Base-by-base conservation (phyloP, 2,329 filamentous ascomycete species). In the Neopestalotiopsis rosae region DNA sequence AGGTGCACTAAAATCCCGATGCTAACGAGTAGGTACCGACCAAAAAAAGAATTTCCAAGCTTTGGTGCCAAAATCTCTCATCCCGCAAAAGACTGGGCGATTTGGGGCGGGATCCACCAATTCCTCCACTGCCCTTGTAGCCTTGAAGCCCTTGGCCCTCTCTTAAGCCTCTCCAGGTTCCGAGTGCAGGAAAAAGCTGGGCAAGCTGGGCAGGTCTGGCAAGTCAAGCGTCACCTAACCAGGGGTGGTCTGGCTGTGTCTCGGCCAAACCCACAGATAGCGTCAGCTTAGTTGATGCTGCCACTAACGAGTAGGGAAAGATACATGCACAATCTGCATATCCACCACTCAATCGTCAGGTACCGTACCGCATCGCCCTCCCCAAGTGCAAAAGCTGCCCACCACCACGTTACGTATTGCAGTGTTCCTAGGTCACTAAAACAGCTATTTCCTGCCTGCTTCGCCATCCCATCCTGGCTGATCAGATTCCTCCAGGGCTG, bases 41-140 rank as follows among this genome's bases (percentile, higher is more conserved):
- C 61, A 64, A 45, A 64, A 64, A 52, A 64, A 64, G 61, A 64
- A 64, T 62, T 52, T 64, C 61, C 61, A 20, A 64, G n/a, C n/a
- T 28, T 64, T 49, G 14, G 30, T 38, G 34, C 34, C 34, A 20
- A 42, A 42, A 20, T 38, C 34, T 64, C 61, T 32, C 61, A 64
- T 64, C 61, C 61, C 61, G 61, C 61, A 64, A 34, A 24, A 24
- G n/a, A 28, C 24, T 28, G 24, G 24, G 59, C 34, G 59, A 42
- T 6, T 13, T 42, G 17, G 30, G 32, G 59, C 30, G 59, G 30
- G 30, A 62, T 38, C 17, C 14, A 32, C 34, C 34, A 9, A 7
- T 28, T 7, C 49, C 17, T 24, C 49, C n/a, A n/a, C 24, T 28
- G 24, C 24, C 24, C 24, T 28, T 28, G 24, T 28, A 28, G 24